Evolutionary conservation across 306 rosid genomes (phyloP).

Genomic region (Datisca glomerata): DNA sequence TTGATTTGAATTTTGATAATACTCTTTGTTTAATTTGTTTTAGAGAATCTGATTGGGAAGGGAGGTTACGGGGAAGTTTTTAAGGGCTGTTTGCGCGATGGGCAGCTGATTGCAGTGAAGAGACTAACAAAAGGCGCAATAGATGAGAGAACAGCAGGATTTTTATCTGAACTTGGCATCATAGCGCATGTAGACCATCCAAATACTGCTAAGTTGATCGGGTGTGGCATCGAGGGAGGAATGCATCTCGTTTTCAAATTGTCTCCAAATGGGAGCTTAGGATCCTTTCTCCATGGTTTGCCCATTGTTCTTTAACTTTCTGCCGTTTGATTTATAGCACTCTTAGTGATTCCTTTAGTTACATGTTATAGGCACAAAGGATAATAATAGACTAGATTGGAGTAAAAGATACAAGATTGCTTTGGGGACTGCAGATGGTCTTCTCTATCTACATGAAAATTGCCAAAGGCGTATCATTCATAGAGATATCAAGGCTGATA

Average conservation of each 20-base stretch:
- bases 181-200: slow-evolving; percentile 69
- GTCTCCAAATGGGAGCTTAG: slow-evolving; percentile 63
- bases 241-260: slow-evolving; percentile 59
- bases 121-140: slow-evolving; percentile 37
- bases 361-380: slow-evolving; percentile 32
- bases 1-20: too few relatives aligned
- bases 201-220: slow-evolving; percentile 60
- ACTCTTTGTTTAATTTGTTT: neutral
- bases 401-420: slow-evolving; percentile 52
- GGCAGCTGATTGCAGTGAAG: slow-evolving; percentile 63
- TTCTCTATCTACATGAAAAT: slow-evolving; percentile 64
- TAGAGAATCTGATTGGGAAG: slow-evolving; percentile 54
- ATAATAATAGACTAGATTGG: slow-evolving; percentile 39
- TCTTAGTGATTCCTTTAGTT: slow-evolving; percentile 3
- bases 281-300: slow-evolving; percentile 66
- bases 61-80: slow-evolving; percentile 76
- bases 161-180: slow-evolving; percentile 63
- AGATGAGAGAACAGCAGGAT: slow-evolving; percentile 45
- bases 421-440: slow-evolving; percentile 61
- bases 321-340: slow-evolving; percentile 8
- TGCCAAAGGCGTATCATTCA: slow-evolving; percentile 68
- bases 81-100: slow-evolving; percentile 51
- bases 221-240: slow-evolving; percentile 61
- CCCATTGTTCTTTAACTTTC: slow-evolving; percentile 5
- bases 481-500: slow-evolving; percentile 72